A percentile compares a stretch with the other conserved stretches of the same genome.
Conservation (phyloP, 768 basidiomycete species). For the Podaxis sp. region DNA sequence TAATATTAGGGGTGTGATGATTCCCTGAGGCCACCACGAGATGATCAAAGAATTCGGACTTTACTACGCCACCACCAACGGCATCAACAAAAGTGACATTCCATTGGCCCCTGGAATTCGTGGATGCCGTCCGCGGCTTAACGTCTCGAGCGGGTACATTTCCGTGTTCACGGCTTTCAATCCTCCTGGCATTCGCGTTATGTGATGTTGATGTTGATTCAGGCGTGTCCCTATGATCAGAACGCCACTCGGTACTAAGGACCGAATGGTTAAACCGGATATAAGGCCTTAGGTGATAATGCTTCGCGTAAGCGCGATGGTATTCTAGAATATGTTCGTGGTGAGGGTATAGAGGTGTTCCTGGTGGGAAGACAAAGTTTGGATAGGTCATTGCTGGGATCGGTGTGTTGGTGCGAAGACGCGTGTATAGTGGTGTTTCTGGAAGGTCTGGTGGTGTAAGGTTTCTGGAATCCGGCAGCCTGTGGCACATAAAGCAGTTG, state of each 20-base stretch:
- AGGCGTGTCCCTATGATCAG: neutral
- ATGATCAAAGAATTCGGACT: conserved; percentile 42
- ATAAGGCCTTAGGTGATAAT: conserved; percentile 35
- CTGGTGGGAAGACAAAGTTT: conserved; percentile 47
- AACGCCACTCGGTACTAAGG: conserved; percentile 39
- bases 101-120: conserved; percentile 30
- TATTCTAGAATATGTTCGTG: conserved; percentile 46
- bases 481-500: conserved; percentile 10
- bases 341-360: conserved; percentile 48
- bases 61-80: neutral
- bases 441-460: conserved; percentile 44
- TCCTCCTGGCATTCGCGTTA: neutral
- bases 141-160: neutral
- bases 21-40: conserved; percentile 56
- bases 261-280: conserved; percentile 45
- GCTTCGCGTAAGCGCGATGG: conserved; percentile 39
- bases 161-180: no score
- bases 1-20: conserved; percentile 49
- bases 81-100: conserved; percentile 30
- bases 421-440: conserved; percentile 53
- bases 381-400: conserved; percentile 59
- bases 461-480: conserved; percentile 31
- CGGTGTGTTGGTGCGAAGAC: conserved; percentile 52
- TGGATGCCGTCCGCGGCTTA: no score
- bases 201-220: neutral